Evolutionary conservation across 805 yeast species (phyloP).

Genomic region (Metschnikowia santaceciliae): DNA sequence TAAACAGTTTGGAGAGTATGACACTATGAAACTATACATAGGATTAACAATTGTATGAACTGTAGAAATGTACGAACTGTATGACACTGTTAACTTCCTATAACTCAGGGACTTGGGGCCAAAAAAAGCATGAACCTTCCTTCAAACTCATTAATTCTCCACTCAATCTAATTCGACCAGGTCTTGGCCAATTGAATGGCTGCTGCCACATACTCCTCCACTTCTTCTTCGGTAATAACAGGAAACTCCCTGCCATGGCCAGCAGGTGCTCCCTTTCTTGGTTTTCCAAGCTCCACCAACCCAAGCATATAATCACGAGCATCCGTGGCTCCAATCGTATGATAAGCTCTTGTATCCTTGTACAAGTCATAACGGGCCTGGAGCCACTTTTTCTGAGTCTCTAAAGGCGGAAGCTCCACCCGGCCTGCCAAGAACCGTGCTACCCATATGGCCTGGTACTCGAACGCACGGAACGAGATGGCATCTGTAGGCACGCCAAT

Average conservation of each 20-base stretch:
- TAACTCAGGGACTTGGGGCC: too few relatives aligned
- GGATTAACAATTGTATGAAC: too few relatives aligned
- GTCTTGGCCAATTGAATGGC: constrained; percentile 3
- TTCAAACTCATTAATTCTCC: too few relatives aligned
- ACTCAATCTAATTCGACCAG: constrained; percentile 5
- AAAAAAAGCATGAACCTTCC: too few relatives aligned
- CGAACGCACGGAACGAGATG: constrained; percentile 58
- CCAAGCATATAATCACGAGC: constrained; percentile 25
- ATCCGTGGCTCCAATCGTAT: constrained; percentile 35
- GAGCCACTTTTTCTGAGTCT: constrained; percentile 46
- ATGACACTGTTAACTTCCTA: too few relatives aligned
- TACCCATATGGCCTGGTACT: constrained; percentile 61
- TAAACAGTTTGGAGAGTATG: too few relatives aligned
- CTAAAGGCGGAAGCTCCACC: constrained; percentile 44
- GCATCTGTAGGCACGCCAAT: constrained; percentile 60
- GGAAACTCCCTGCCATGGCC: constrained; percentile 15
- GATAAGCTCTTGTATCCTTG: constrained; percentile 43
- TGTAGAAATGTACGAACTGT: too few relatives aligned
- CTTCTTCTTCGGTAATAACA: constrained; percentile 8
- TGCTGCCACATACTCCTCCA: constrained; percentile 8
- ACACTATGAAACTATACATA: too few relatives aligned
- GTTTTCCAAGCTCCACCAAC: constrained; percentile 20
- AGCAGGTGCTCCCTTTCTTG: neutral
- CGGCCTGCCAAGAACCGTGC: constrained; percentile 60
- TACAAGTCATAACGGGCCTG: constrained; percentile 32